Conservation (phyloP, 495 filamentous ascomycete genomes). For the Pyronema omphalodes region DNA sequence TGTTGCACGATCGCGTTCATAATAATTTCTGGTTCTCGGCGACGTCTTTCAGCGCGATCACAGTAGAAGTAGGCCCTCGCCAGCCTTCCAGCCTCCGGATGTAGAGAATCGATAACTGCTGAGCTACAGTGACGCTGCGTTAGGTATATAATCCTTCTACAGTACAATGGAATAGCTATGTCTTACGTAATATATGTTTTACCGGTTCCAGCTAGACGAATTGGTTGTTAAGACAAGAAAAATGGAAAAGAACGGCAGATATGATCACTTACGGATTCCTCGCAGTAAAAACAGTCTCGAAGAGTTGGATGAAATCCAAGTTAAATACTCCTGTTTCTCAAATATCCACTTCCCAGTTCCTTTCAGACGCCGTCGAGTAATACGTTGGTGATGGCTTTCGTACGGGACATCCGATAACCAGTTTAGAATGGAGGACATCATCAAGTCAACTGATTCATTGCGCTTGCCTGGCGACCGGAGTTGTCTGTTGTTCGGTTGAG, state of each 20-base stretch:
- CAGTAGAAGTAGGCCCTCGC: conserved; percentile 11
- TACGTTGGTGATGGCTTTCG: neutral
- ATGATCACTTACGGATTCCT: conserved; percentile 1
- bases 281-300: conserved; percentile 4
- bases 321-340: conserved; percentile 1
- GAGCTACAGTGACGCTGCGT: neutral
- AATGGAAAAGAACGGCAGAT: neutral
- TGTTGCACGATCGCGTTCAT: conserved; percentile 6
- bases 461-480: too few species aligned
- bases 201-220: too few species aligned
- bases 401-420: too few species aligned
- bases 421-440: too few species aligned
- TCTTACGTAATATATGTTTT: too few species aligned
- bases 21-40: conserved; percentile 2
- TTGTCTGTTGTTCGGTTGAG: too few species aligned
- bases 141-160: neutral
- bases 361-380: neutral
- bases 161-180: neutral
- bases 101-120: neutral
- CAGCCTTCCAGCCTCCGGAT: neutral
- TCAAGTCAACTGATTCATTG: too few species aligned
- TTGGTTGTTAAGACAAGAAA: neutral
- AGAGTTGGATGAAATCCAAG: conserved; percentile 5
- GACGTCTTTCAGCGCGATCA: too few species aligned
- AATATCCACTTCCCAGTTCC: conserved; percentile 10